These are phyloP conservation scores for Suhomyces vadensis DNA, from an alignment of 805 yeast species.

Conservation along the genomic window DNA sequence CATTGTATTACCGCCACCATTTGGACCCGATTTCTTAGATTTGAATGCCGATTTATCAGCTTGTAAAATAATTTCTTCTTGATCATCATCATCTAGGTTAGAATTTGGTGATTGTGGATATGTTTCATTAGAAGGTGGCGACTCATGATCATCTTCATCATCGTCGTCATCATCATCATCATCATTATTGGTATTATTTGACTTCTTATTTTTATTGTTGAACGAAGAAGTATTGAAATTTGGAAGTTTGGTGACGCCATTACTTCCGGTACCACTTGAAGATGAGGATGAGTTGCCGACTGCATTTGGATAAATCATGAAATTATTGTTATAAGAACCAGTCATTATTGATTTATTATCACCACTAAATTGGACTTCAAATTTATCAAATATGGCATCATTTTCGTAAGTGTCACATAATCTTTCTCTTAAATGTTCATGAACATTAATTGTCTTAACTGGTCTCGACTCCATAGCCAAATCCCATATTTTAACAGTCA, in stretches of 20 bases:
- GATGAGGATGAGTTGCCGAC: conserved; percentile 30
- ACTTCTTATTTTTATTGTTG: conserved; percentile 13
- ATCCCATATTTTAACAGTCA: conserved; percentile 98
- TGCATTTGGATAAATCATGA: conserved; percentile 93
- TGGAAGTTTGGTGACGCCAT: conserved; percentile 11
- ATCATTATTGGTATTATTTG: conserved; percentile 26
- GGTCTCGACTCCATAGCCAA: conserved; percentile 96
- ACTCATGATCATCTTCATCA: conserved; percentile 27
- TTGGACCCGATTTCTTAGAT: conserved; percentile 58
- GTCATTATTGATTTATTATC: conserved; percentile 92
- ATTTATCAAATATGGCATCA: conserved; percentile 97
- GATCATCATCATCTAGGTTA: conserved; percentile 37
- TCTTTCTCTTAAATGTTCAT: conserved; percentile 89
- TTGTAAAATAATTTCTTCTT: conserved; percentile 74
- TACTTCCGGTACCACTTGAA: conserved; percentile 3
- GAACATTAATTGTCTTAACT: conserved; percentile 89
- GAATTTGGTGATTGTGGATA: conserved; percentile 37
- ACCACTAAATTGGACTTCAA: conserved; percentile 93
- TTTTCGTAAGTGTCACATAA: conserved; percentile 97
- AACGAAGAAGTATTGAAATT: conserved; percentile 16
- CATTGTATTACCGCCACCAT: conserved; percentile 30
- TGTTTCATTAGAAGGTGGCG: conserved; percentile 24
- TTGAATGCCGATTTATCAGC: conserved; percentile 98
- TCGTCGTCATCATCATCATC: conserved; percentile 40
- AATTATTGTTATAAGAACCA: conserved; percentile 95